Conservation (phyloP, 257 asterid species). For the Leonotis leonurus region DNA sequence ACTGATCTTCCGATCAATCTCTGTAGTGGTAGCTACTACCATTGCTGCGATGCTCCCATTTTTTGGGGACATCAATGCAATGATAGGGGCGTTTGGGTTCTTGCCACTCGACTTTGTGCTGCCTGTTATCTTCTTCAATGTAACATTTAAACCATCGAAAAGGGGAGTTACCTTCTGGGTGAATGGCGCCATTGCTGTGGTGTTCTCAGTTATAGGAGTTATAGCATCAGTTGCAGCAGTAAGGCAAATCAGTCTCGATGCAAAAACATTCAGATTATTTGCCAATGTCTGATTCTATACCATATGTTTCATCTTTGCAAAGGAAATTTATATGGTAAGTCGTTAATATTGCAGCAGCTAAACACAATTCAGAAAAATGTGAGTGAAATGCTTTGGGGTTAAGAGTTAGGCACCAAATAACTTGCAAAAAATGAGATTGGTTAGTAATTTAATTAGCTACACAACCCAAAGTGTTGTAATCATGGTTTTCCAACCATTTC, state of each 20-base stretch:
- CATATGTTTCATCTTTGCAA: too few relatives aligned
- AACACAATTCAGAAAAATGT: too few relatives aligned
- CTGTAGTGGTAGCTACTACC: slow-evolving; percentile 54
- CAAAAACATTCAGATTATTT: slow-evolving; percentile 52
- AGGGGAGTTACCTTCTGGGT: slow-evolving; percentile 47
- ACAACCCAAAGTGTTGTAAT: neutral
- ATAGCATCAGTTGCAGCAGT: slow-evolving; percentile 82
- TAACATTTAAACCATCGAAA: slow-evolving; percentile 70
- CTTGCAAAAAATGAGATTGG: too few relatives aligned
- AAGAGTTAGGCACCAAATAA: too few relatives aligned
- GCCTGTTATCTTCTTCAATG: slow-evolving; percentile 70
- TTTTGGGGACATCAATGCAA: slow-evolving; percentile 71
- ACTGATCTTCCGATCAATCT: slow-evolving; percentile 51
- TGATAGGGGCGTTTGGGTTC: slow-evolving; percentile 87
- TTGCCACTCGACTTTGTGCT: slow-evolving; percentile 89
- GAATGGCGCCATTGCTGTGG: slow-evolving; percentile 46
- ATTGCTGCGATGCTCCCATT: slow-evolving; percentile 91
- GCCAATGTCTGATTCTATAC: slow-evolving; percentile 37
- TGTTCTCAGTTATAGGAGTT: slow-evolving; percentile 49
- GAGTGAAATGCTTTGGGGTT: too few relatives aligned
- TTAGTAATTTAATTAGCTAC: neutral
- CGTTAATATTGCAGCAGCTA: too few relatives aligned
- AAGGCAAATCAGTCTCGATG: slow-evolving; percentile 79
- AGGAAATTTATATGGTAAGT: too few relatives aligned
- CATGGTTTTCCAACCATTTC: neutral